Evolutionary conservation across 202 grass and related monocot species (phyloP).

Genomic region (Digitaria exilis): DNA sequence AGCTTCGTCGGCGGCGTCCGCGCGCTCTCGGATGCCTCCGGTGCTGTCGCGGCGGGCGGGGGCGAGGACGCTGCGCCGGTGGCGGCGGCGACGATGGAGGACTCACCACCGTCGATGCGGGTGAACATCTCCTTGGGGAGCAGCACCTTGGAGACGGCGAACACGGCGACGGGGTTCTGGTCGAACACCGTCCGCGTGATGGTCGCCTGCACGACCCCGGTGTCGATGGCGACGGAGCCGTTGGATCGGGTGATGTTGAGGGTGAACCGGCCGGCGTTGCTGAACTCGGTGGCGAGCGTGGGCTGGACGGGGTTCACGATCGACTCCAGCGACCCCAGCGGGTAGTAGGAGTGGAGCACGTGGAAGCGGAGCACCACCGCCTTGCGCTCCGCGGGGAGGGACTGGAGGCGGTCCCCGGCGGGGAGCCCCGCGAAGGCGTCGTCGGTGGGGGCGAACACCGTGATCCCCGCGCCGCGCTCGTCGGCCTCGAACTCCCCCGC

Average conservation of each 20-base stretch:
- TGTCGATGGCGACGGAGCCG: conserved; percentile 92
- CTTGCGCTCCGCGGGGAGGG: conserved; percentile 76
- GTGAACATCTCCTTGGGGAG: conserved; percentile 92
- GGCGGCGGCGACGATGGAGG: conserved; percentile 25
- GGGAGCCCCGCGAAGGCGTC: conserved; percentile 87
- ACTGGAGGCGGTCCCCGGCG: conserved; percentile 71
- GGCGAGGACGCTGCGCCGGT: conserved; percentile 30
- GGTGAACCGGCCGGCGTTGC: conserved; percentile 77
- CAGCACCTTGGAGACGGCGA: conserved; percentile 86
- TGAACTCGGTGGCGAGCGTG: conserved; percentile 82
- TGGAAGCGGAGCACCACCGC: conserved; percentile 93
- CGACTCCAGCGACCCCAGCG: conserved; percentile 91
- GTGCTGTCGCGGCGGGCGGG: conserved; percentile 31
- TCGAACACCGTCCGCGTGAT: conserved; percentile 96
- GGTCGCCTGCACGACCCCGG: conserved; percentile 82
- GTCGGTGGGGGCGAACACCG: conserved; percentile 87
- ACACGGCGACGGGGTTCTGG: conserved; percentile 91
- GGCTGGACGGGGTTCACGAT: conserved; percentile 97
- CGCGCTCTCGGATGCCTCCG: conserved; percentile 35
- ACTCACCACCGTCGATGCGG: neutral
- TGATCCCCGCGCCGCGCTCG: conserved; percentile 89
- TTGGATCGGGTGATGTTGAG: conserved; percentile 90
- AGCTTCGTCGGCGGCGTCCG: conserved; percentile 62
- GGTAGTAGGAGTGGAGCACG: conserved; percentile 93
- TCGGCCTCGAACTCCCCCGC: conserved; percentile 79